Percentiles rank a stretch among this genome's conserved stretches.
phyloP scores from a whole-genome alignment of 2,329 filamentous ascomycete genomes.

The Aquanectria penicillioides region DNA sequence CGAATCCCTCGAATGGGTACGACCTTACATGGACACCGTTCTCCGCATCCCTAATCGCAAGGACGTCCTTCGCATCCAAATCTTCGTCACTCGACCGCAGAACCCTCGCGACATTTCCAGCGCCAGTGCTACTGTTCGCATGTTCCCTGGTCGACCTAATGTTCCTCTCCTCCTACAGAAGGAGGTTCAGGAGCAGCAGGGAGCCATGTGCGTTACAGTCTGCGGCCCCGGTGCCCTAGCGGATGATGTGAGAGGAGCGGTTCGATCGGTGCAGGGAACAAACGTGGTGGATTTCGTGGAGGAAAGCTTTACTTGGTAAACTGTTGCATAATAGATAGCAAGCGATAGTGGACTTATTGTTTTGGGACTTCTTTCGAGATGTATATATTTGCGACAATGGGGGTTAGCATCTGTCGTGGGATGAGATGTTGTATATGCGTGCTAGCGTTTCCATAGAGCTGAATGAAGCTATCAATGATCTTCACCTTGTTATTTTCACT shows the following conservation, averaged over 20 bases:
- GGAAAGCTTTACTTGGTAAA: conserved; percentile 77
- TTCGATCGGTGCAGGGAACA: conserved; percentile 69
- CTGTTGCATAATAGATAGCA: background rate
- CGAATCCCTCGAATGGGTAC: conserved; percentile 91
- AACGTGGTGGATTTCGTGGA: conserved; percentile 79
- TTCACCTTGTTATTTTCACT: no score
- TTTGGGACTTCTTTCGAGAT: conserved; percentile 37
- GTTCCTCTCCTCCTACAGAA: conserved; percentile 80
- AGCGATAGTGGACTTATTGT: conserved; percentile 17
- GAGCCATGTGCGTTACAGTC: conserved; percentile 88
- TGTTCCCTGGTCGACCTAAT: conserved; percentile 91
- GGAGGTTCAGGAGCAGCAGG: conserved; percentile 83
- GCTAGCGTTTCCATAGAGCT: conserved; percentile 33
- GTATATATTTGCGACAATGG: conserved; percentile 41
- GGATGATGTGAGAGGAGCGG: conserved; percentile 78
- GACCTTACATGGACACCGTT: conserved; percentile 82
- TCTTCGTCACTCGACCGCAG: conserved; percentile 90
- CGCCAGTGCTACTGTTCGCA: conserved; percentile 82
- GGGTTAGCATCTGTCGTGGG: conserved; percentile 31
- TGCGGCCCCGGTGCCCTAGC: conserved; percentile 80
- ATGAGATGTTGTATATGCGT: conserved; percentile 28
- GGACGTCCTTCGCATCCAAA: conserved; percentile 84
- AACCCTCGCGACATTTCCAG: conserved; percentile 84
- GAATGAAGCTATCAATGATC: background rate
- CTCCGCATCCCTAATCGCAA: conserved; percentile 82